phyloP scores from a whole-genome alignment of 2,329 filamentous ascomycete species.

The Phyllosticta capitalensis region DNA sequence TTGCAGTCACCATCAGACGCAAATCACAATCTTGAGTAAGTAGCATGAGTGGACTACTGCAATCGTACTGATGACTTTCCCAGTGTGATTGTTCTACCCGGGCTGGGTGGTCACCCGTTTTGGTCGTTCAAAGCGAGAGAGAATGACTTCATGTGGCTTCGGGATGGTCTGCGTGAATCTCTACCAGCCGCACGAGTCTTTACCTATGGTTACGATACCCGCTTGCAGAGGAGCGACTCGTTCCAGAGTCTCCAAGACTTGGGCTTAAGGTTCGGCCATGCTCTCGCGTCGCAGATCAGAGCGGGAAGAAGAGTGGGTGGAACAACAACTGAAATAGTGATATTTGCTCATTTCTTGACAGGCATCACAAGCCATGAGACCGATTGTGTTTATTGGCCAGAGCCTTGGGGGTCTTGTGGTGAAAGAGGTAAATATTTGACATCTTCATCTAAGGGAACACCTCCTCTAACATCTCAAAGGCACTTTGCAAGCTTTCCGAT shows the following conservation, averaged over 20 bases:
- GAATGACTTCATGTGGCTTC: slow-evolving; percentile 22
- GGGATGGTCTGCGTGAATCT: slow-evolving; percentile 19
- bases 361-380: no score
- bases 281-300: neutral
- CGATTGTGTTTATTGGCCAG: neutral
- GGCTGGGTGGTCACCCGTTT: slow-evolving; percentile 21
- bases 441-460: fast-evolving
- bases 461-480: neutral
- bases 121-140: slow-evolving; percentile 22
- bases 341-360: no score
- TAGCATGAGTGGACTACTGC: neutral
- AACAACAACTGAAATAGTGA: no score
- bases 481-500: neutral
- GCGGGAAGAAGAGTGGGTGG: neutral
- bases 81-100: slow-evolving; percentile 12
- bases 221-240: neutral
- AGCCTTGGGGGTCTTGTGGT: neutral
- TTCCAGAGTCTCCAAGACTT: neutral
- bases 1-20: neutral
- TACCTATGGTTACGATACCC: slow-evolving; percentile 20
- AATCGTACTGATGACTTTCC: neutral
- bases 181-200: slow-evolving; percentile 17
- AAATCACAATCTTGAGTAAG: neutral
- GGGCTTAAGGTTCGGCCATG: neutral
- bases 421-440: neutral